These are phyloP conservation scores for Perkinsela sp. DNA, from an alignment of 208 protist species.

Conservation along the genomic window DNA sequence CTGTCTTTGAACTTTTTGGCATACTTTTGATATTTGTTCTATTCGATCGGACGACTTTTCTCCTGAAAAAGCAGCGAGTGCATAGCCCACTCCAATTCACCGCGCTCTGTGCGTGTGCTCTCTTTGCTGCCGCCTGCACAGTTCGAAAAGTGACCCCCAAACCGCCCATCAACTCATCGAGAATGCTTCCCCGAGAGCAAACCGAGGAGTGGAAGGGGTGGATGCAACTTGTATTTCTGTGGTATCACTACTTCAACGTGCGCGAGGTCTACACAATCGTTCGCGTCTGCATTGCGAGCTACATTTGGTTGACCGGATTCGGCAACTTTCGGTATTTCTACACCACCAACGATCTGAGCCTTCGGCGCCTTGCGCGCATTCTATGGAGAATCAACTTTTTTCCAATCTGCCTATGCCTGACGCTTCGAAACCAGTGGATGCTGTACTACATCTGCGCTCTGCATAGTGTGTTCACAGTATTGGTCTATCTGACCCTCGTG, in stretches of 20 bases:
- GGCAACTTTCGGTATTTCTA: conserved; percentile 65
- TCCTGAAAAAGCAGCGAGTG: too few species aligned
- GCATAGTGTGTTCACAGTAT: conserved; percentile 48
- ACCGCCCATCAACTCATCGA: too few species aligned
- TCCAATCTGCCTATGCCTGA: conserved; percentile 17
- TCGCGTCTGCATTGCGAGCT: conserved; percentile 49
- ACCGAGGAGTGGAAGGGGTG: conserved; percentile 67
- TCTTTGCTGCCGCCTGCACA: too few species aligned
- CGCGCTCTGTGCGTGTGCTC: too few species aligned
- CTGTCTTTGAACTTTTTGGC: too few species aligned
- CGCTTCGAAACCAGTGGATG: conserved; percentile 33
- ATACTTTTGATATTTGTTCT: too few species aligned
- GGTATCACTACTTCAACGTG: conserved; percentile 59
- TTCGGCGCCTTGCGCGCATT: conserved; percentile 15
- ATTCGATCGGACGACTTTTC: too few species aligned
- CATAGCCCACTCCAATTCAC: too few species aligned
- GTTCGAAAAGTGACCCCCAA: too few species aligned
- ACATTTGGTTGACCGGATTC: conserved; percentile 69
- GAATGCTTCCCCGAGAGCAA: conserved; percentile 28
- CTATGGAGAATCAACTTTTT: conserved; percentile 53
- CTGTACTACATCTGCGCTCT: conserved; percentile 67
- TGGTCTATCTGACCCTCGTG: conserved; percentile 14
- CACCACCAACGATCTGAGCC: conserved; percentile 18
- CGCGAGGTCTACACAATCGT: conserved; percentile 32
- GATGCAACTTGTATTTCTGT: conserved; percentile 54